phyloP scores from a whole-genome alignment of 768 basidiomycete genomes.

The Tricholoma terreum region DNA sequence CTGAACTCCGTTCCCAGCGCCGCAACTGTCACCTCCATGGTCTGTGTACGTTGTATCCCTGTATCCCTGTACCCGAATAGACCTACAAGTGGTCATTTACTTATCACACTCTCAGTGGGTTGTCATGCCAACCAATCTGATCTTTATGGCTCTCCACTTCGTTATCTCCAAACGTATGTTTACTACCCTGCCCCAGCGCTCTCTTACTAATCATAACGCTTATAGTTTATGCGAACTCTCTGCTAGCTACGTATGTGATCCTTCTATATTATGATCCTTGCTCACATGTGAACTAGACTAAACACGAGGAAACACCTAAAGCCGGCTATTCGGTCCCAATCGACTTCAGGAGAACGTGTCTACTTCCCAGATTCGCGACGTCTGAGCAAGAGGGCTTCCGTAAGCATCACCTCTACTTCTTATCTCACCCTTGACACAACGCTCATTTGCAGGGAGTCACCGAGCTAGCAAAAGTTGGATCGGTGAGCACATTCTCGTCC shows the following conservation, averaged over 20 bases:
- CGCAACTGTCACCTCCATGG: conserved; percentile 43
- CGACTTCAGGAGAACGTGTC: neutral
- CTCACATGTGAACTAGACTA: conserved; percentile 21
- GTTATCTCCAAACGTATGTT: conserved; percentile 49
- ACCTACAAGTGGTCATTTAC: too few relatives aligned
- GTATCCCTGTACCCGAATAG: neutral
- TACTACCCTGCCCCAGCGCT: neutral
- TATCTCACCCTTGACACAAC: too few relatives aligned
- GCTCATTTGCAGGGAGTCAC: neutral
- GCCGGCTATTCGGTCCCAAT: neutral
- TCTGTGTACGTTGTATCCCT: conserved; percentile 35
- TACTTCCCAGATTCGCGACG: neutral
- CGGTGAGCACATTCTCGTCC: neutral
- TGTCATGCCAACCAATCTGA: conserved; percentile 41
- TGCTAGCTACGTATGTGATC: conserved; percentile 42
- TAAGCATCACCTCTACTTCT: neutral
- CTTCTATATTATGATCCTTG: neutral
- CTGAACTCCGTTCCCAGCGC: conserved; percentile 21
- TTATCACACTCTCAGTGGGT: conserved; percentile 37
- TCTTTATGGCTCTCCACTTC: conserved; percentile 54
- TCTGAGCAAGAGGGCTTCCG: neutral
- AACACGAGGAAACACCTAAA: conserved; percentile 31
- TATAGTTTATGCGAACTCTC: conserved; percentile 49
- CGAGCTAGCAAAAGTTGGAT: neutral
- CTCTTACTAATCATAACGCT: neutral